Base-by-base conservation (phyloP, 2,329 filamentous ascomycete species). In the Orbilia quercus region DNA sequence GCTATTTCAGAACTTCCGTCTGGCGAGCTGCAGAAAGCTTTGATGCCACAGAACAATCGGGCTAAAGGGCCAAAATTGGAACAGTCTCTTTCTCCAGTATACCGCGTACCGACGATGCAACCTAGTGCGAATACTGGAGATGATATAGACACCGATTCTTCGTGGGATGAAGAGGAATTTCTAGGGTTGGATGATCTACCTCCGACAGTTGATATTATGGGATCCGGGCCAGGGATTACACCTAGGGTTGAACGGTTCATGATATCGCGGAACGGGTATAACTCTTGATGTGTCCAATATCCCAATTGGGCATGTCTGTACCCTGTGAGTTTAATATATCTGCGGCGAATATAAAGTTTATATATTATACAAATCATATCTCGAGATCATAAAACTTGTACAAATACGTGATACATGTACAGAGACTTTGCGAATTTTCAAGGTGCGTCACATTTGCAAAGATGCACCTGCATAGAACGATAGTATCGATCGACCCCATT, bases 201-300 rank as follows among this genome's bases (percentile, higher is more conserved):
- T 9, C 11, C 14, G 9, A 66, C 42, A 22, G 25, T 42, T 14
- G 16, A 57, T 7, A 0, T 66, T 2, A 18, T 6, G 42, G 34
- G 16, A 6, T 23, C 34, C 22, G 18, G 42, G n/a, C 62, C 51
- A 22, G 42, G 18, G 6, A 7, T 66, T 18, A 57, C 62, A 25
- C 51, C 51, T n/a, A 66, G 51, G 7, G 40, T 66, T 16, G n/a
- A 48, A 47, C 18, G 14, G 25, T 34, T 38, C 34, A 57, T 57
- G 53, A 38, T 2, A 9, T 2, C 36, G 31, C 34, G 53, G 1
- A 16, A 9, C n/a, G 16, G 34, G n/a, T 40, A 54, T 12, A 22
- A 54, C 16, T 4, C 14, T 31, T 18, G n/a, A 51, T 34, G 9
- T n/a, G n/a, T n/a, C n/a, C n/a, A n/a, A n/a, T n/a, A n/a, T n/a